Evolutionary conservation across 305 asterid genomes (phyloP).

Genomic region (Solanum chacoense): DNA sequence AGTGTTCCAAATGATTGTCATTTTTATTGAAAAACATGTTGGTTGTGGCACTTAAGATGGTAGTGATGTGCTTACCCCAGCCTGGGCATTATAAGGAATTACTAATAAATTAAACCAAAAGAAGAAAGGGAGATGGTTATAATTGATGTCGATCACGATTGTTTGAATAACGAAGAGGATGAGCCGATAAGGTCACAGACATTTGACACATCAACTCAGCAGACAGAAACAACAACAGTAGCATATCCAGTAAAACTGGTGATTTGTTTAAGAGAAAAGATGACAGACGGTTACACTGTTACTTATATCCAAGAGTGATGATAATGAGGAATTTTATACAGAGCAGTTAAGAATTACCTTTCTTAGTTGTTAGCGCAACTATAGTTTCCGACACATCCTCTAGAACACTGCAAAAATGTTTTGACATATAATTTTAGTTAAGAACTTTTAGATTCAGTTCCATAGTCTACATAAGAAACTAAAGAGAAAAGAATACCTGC

Average conservation of each 20-base stretch:
- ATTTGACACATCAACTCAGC: not conserved
- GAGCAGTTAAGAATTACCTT: conserved; percentile 33
- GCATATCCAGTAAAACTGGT: not conserved
- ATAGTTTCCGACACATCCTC: conserved; percentile 64
- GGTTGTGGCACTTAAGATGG: not conserved
- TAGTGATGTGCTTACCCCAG: not conserved
- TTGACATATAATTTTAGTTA: conserved; percentile 2
- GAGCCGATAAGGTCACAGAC: not conserved
- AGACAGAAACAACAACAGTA: not conserved
- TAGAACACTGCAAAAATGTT: conserved; percentile 51
- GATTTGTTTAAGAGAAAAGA: not conserved
- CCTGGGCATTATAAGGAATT: not conserved
- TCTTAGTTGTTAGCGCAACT: conserved; percentile 62
- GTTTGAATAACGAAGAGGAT: not conserved
- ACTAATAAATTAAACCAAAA: not conserved
- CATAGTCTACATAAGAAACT: not conserved
- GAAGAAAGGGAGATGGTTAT: not conserved
- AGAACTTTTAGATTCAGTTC: not conserved
- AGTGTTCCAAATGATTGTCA: not conserved
- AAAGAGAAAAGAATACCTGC: conserved; percentile 40
- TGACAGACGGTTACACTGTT: not conserved
- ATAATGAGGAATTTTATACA: not conserved
- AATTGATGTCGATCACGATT: not conserved
- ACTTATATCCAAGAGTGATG: not conserved
- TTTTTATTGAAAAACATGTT: not conserved